Base-by-base conservation (phyloP, 139 green algal species). In the Asterochloris erici region DNA sequence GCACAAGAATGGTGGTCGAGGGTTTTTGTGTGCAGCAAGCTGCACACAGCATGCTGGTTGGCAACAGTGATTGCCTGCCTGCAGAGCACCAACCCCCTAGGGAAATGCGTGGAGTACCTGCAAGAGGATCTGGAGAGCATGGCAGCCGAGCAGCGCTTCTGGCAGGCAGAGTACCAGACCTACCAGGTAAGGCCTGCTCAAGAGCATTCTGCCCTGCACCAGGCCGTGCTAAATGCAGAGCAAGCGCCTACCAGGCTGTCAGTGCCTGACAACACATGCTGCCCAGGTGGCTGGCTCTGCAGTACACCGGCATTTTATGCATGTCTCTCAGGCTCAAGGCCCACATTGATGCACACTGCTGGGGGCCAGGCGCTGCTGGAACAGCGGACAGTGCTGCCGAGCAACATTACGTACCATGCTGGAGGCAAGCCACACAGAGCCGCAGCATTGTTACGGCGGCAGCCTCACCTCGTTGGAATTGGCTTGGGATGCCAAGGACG, bases 81-180 rank as follows among this genome's bases (percentile, higher is more conserved):
- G 76, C 76, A 80, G 84, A 88, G 80, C 83, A 90, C 87, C 38
- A 88, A 90, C 61, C 92, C 92, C 14, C 87, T 95, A 73, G 91
- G 86, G 16, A 91, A 89, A 80, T 87, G 66, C 47, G 91, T 95
- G 86, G 92, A 95, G 83, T 91, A 92, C 81, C 77, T 95, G 77
- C 85, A 91, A 82, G 90, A 91, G 82, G 90, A 93, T 79, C 38
- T 92, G 14, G 90, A 92, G 83, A 89, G 84, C 74, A 93, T 93
- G 90, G 47, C 28, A 28, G 86, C 89, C 71, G 90, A 93, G 64
- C 24, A 66, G 27, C 87, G 86, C 63, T 93, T 93, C 77, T 96
- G 92, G 92, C 68, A 84, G 60, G 88, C 85, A 1, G 91, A 94
- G 84, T 79, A 85, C 21, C 84, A 83, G 28, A 84, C 88, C 78